Percentiles rank a stretch among this genome's conserved stretches.
phyloP scores from a whole-genome alignment of 2,329 filamentous ascomycete genomes.

The Exutisphaerella laricina region DNA sequence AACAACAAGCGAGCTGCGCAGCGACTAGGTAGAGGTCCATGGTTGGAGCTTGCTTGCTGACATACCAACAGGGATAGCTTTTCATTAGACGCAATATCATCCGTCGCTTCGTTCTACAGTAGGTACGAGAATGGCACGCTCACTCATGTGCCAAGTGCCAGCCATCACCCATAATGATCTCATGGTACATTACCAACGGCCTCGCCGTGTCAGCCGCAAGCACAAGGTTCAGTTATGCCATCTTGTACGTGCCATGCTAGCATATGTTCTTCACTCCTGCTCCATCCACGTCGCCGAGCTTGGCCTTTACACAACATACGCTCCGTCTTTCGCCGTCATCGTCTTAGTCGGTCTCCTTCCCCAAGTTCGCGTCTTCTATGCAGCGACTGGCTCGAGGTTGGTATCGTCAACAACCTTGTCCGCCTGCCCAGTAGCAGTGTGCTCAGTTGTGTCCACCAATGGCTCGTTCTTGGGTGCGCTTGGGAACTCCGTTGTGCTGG shows the following conservation, averaged over 20 bases:
- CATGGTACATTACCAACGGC: conserved; percentile 9
- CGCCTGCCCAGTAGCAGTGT: too few species aligned
- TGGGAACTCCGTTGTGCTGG: conserved; percentile 20
- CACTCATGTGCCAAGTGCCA: conserved; percentile 7
- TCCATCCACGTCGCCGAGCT: background rate
- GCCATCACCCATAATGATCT: too few species aligned
- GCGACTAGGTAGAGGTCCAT: too few species aligned
- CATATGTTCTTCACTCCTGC: background rate
- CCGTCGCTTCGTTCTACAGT: conserved; percentile 9
- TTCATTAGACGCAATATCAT: conserved; percentile 2
- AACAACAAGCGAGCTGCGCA: too few species aligned
- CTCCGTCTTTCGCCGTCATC: background rate
- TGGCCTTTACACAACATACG: background rate
- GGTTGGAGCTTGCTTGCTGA: too few species aligned
- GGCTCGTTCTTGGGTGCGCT: conserved; percentile 22
- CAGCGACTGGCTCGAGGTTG: conserved; percentile 15
- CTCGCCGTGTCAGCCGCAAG: conserved; percentile 5
- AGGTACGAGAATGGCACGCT: conserved; percentile 5
- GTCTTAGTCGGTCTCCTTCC: background rate
- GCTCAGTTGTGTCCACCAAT: too few species aligned
- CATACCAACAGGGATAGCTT: background rate
- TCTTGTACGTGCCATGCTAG: conserved; percentile 1
- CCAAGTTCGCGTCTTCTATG: conserved; percentile 1
- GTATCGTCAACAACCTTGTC: too few species aligned
- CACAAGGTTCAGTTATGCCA: conserved; percentile 4